These are phyloP conservation scores for Euphrasia arctica DNA, from an alignment of 305 asterid species.

Conservation along the genomic window DNA sequence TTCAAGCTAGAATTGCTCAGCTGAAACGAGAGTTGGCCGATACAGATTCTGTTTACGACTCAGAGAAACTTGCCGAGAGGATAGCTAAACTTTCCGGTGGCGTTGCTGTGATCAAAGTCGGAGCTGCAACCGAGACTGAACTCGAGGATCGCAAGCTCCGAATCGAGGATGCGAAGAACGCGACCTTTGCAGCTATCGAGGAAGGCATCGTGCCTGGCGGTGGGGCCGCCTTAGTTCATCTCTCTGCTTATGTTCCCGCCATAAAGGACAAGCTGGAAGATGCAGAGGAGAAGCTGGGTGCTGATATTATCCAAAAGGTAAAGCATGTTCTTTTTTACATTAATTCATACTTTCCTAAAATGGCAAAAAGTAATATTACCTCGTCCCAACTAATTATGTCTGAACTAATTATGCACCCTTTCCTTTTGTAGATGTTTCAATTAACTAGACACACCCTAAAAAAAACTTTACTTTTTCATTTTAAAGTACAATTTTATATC, in stretches of 20 bases:
- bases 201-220: slow-evolving; percentile 99
- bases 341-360: too few relatives aligned
- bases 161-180: slow-evolving; percentile 96
- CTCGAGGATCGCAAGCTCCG: slow-evolving; percentile 94
- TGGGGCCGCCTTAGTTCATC: slow-evolving; percentile 94
- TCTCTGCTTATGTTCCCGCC: slow-evolving; percentile 68
- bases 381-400: too few relatives aligned
- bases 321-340: background rate
- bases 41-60: slow-evolving; percentile 87
- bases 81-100: slow-evolving; percentile 95
- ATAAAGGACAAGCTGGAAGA: slow-evolving; percentile 81
- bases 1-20: slow-evolving; percentile 90
- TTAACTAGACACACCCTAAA: too few relatives aligned
- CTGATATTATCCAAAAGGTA: slow-evolving; percentile 96
- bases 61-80: slow-evolving; percentile 92
- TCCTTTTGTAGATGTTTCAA: too few relatives aligned
- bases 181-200: slow-evolving; percentile 98
- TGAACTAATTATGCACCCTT: too few relatives aligned
- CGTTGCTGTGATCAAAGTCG: slow-evolving; percentile 94
- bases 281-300: slow-evolving; percentile 86
- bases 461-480: too few relatives aligned
- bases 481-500: too few relatives aligned
- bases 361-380: too few relatives aligned
- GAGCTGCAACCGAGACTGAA: slow-evolving; percentile 95
- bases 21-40: slow-evolving; percentile 78